Evolutionary conservation across 2,329 filamentous ascomycete species (phyloP).

Genomic region (Colletotrichum sp.): DNA sequence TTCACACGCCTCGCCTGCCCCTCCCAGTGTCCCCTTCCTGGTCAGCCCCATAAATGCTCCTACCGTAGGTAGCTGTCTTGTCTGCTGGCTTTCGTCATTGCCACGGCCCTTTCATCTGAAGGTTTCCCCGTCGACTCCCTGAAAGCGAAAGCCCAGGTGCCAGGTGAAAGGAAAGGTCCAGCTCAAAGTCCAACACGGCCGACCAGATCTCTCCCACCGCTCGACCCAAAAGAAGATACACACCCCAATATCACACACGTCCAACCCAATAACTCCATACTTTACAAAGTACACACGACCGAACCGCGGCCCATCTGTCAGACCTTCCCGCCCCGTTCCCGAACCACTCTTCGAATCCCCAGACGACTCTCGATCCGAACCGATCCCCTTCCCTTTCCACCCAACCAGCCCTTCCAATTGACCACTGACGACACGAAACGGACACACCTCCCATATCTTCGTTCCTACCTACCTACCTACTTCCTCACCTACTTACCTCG

Average conservation of each 20-base stretch:
- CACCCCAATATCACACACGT: not conserved
- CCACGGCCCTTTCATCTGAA: conserved; percentile 20
- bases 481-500: not conserved
- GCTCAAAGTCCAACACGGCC: not conserved
- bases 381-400: conserved; percentile 1
- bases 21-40: conserved; percentile 1
- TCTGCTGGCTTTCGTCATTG: conserved; percentile 19
- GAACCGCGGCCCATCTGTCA: not conserved
- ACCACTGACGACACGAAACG: not conserved
- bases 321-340: not conserved
- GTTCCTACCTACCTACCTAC: not conserved
- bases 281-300: not conserved
- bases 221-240: not conserved
- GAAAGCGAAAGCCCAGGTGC: not conserved
- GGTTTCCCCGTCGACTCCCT: conserved; percentile 9
- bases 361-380: conserved; percentile 11
- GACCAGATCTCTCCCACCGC: not conserved
- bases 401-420: conserved; percentile 4
- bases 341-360: conserved; percentile 1
- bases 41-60: conserved; percentile 14
- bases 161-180: not conserved
- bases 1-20: not conserved
- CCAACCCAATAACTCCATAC: not conserved
- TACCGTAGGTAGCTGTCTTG: conserved; percentile 11
- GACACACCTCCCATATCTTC: not conserved